phyloP scores from a whole-genome alignment of 257 asterid genomes.

The Solanum corneliomulleri region DNA sequence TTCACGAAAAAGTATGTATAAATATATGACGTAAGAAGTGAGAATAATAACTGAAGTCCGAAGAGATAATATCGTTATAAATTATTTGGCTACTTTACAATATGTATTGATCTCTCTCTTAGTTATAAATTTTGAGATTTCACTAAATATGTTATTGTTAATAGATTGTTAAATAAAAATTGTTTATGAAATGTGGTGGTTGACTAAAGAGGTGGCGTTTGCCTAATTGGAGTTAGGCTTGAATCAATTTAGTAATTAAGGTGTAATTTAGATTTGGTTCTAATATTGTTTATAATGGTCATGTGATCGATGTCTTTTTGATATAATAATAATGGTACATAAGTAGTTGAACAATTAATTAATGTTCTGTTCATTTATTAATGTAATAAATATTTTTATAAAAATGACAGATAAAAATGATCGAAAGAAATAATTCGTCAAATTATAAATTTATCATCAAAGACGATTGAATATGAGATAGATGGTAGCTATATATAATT shows the following conservation, averaged over 20 bases:
- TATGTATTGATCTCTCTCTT: not conserved
- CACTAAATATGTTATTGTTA: not conserved
- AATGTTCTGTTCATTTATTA: not conserved
- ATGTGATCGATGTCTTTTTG: not conserved
- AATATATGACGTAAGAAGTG: not conserved
- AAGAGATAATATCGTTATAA: not conserved
- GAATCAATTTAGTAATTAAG: not conserved
- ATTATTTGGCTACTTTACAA: not conserved
- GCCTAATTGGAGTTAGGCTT: not conserved
- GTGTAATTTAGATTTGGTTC: not conserved
- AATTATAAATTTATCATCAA: not conserved
- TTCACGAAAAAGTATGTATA: not conserved
- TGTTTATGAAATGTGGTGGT: not conserved
- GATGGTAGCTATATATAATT: not conserved
- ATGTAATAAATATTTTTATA: not conserved
- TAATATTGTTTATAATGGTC: not conserved
- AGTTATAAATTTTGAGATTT: not conserved
- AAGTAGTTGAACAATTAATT: not conserved
- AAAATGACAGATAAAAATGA: not conserved
- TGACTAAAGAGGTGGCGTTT: not conserved
- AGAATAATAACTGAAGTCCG: not conserved
- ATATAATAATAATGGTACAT: not conserved
- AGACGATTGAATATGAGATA: not conserved
- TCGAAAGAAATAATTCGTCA: not conserved
- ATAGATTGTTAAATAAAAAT: not conserved